Evolutionary conservation across 768 basidiomycete species (phyloP).

Genomic region (Boletus edulis): DNA sequence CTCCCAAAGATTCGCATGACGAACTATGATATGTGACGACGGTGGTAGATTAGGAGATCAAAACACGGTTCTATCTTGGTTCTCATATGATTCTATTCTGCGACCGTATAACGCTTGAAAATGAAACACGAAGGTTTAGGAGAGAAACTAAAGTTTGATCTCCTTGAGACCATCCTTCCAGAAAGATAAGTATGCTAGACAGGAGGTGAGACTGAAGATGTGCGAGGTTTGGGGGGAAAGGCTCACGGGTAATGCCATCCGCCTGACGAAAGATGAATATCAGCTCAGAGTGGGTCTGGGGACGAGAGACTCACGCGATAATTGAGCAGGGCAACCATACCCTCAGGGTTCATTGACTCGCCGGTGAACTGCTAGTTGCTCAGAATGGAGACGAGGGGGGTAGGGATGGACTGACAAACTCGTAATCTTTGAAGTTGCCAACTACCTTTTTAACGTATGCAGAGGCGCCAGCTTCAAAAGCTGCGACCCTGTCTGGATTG

Average conservation of each 20-base stretch:
- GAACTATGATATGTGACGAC: constrained; percentile 24
- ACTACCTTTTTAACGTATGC: constrained; percentile 86
- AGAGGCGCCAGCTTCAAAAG: constrained; percentile 80
- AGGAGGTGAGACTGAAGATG: constrained; percentile 5
- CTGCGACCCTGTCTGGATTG: constrained; percentile 59
- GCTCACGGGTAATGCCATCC: constrained; percentile 81
- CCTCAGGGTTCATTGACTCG: constrained; percentile 79
- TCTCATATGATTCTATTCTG: constrained; percentile 14
- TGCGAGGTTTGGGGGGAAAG: neutral
- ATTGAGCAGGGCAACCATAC: constrained; percentile 93
- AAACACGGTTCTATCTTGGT: constrained; percentile 21
- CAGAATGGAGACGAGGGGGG: neutral
- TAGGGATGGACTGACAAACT: constrained; percentile 62
- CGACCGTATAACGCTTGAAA: constrained; percentile 1
- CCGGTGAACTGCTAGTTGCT: constrained; percentile 56
- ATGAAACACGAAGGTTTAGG: neutral
- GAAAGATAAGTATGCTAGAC: constrained; percentile 83
- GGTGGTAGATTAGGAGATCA: constrained; percentile 16
- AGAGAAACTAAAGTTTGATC: constrained; percentile 55
- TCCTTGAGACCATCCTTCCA: constrained; percentile 95
- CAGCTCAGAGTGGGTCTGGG: neutral
- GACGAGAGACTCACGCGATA: constrained; percentile 61
- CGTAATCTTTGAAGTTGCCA: constrained; percentile 88
- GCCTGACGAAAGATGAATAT: constrained; percentile 40
- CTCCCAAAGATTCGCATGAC: constrained; percentile 26